These are phyloP conservation scores for Yamadazyma oceani DNA, from an alignment of 1,139 yeast species.

Conservation along the genomic window DNA sequence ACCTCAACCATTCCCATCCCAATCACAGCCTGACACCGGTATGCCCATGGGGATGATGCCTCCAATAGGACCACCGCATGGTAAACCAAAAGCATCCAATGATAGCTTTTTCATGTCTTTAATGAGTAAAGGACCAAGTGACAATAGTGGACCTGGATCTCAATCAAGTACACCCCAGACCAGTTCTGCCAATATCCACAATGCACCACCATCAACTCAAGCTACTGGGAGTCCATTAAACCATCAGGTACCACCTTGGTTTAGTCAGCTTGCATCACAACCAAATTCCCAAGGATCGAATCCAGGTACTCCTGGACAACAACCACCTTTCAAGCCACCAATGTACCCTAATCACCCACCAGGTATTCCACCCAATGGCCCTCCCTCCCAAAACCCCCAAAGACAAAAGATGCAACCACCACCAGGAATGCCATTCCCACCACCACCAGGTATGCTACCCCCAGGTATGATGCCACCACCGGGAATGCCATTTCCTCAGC, in stretches of 20 bases:
- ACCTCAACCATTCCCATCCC: constrained; percentile 5
- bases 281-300: constrained; percentile 4
- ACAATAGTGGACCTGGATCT: background rate
- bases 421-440: constrained; percentile 14
- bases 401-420: constrained; percentile 2
- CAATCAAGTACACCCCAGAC: constrained; percentile 1
- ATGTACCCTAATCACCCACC: constrained; percentile 6
- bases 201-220: constrained; percentile 4
- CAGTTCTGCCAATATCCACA: background rate
- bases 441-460: constrained; percentile 36
- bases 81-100: constrained; percentile 22
- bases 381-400: constrained; percentile 1
- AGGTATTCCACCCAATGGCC: constrained; percentile 8
- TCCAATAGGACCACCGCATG: constrained; percentile 9
- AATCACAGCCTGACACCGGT: constrained; percentile 4
- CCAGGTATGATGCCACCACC: constrained; percentile 29
- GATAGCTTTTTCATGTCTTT: constrained; percentile 58
- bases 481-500: constrained; percentile 29
- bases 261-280: constrained; percentile 13
- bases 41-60: constrained; percentile 5
- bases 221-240: constrained; percentile 4
- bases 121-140: constrained; percentile 36
- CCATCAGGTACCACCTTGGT: constrained; percentile 15
- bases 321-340: constrained; percentile 12
- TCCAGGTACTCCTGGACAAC: constrained; percentile 11